phyloP scores from a whole-genome alignment of 495 filamentous ascomycete genomes.

The Penicillium flavigenum region DNA sequence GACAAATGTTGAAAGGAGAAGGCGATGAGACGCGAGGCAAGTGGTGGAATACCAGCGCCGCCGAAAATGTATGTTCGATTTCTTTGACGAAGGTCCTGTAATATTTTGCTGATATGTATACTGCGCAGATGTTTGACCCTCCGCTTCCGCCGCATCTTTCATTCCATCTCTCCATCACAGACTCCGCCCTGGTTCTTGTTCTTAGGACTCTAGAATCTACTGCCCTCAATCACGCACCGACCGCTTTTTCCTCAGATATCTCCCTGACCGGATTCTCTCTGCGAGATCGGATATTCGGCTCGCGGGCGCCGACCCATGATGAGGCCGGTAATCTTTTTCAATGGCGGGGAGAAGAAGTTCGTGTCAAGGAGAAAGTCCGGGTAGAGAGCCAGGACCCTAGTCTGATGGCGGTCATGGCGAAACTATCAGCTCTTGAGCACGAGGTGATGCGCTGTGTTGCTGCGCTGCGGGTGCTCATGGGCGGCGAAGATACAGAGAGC shows the following conservation, averaged over 20 bases:
- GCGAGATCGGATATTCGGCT: conserved; percentile 54
- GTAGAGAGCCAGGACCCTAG: conserved; percentile 92
- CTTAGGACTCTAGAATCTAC: conserved; percentile 74
- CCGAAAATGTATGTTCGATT: conserved; percentile 47
- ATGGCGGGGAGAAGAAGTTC: conserved; percentile 69
- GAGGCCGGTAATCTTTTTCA: conserved; percentile 72
- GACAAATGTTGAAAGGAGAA: conserved; percentile 48
- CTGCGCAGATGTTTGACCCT: conserved; percentile 53
- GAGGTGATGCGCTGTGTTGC: conserved; percentile 64
- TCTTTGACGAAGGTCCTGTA: not conserved
- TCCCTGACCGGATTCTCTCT: conserved; percentile 58
- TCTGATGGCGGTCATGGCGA: conserved; percentile 81
- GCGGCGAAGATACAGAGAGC: conserved; percentile 50
- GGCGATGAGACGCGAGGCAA: conserved; percentile 49
- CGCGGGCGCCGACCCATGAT: conserved; percentile 68
- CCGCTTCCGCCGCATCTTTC: conserved; percentile 59
- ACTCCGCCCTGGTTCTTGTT: conserved; percentile 73
- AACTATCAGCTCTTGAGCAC: conserved; percentile 78
- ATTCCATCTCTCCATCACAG: conserved; percentile 74
- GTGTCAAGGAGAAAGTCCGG: conserved; percentile 82
- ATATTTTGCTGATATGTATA: not conserved
- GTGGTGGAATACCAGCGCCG: conserved; percentile 58
- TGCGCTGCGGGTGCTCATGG: conserved; percentile 81
- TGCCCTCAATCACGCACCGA: conserved; percentile 57
- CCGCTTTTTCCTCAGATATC: conserved; percentile 54